Base-by-base conservation (phyloP, 139 green algal genomes). In the Chlamydomonas sp. region DNA sequence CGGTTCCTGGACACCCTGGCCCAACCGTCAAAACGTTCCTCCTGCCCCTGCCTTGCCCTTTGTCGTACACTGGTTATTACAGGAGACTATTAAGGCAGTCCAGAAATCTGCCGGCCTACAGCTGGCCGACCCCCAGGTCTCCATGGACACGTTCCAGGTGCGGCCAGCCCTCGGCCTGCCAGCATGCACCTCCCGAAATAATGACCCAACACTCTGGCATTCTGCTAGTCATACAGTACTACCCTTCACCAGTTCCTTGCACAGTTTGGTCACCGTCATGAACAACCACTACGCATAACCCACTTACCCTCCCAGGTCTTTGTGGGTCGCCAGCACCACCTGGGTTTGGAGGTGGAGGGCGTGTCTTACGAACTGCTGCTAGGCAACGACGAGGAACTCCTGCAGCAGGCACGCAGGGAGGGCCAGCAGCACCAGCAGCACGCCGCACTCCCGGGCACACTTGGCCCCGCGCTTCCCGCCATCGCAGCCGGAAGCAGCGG, bases 111-210 rank as follows among this genome's bases (percentile, higher is more conserved):
- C 62, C 2, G 58, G 59, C 5, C 20, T 59, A 6, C 63, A 81
- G 20, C 61, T 87, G 73, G 15, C 80, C 31, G 14, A 81, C 2
- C 1, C 60, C 0, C 8, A 61, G 1, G 73, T 87, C 17, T 73
- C 83, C 2, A 81, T 87, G 73, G 83, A 87, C 17, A 81, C 73
- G 4, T 87, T 87, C 60, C 83, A 87, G 83, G 82, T 86, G 0
- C 3, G 62, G 63, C 3, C 20, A 12, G 3, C 16, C 59, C 17
- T 2, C 59, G 15, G 59, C 57, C 57, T 58, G 15, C 59, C 60
- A 1, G 63, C 74, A 64, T 9, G 4, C 74, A 7, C 6, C 49
- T 6, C 4, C 1, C 59, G 57, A 3, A 3, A 14, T 2, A 5
- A 10, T 15, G 1, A 61, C 8, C 73, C 31, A 20, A 78, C n/a